A percentile compares a stretch with the other conserved stretches of the same genome.
Conservation (phyloP, 1,139 yeast genomes). For the Debaryomyces udenii region DNA sequence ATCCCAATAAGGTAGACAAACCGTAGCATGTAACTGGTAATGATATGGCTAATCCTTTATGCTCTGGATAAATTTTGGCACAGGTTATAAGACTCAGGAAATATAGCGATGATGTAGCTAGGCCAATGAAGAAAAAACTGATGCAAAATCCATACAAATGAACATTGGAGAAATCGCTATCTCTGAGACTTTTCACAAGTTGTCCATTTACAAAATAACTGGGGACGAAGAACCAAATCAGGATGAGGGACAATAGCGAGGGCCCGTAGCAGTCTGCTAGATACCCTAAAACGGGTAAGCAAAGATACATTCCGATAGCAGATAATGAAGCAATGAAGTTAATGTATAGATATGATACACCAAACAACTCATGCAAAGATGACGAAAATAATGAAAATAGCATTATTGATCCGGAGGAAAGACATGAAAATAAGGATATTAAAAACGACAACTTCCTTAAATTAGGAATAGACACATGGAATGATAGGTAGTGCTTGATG, state of each 20-base stretch:
- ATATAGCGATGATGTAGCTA: conserved; percentile 80
- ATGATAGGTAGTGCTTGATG: conserved; percentile 19
- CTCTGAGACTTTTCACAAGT: conserved; percentile 13
- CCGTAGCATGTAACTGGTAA: conserved; percentile 90
- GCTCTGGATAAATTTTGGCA: conserved; percentile 76
- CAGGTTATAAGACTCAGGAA: conserved; percentile 80
- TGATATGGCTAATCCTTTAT: conserved; percentile 80
- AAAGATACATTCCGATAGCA: conserved; percentile 81
- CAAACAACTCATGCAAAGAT: conserved; percentile 59
- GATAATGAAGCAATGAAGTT: conserved; percentile 77
- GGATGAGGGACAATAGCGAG: conserved; percentile 64
- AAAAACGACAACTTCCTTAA: conserved; percentile 41
- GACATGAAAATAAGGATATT: conserved; percentile 55
- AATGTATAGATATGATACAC: conserved; percentile 69
- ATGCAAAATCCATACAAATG: conserved; percentile 29
- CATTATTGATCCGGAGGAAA: conserved; percentile 79
- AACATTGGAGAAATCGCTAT: conserved; percentile 9
- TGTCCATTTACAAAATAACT: conserved; percentile 57
- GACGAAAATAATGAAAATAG: conserved; percentile 80
- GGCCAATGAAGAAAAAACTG: conserved; percentile 61
- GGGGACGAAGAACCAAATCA: conserved; percentile 69
- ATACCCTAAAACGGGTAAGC: conserved; percentile 82
- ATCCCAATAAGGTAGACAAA: conserved; percentile 67
- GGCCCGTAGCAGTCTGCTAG: conserved; percentile 87
- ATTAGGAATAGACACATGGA: conserved; percentile 26